Evolutionary conservation across 306 rosid genomes (phyloP).

Genomic region (Casuarina equisetifolia): DNA sequence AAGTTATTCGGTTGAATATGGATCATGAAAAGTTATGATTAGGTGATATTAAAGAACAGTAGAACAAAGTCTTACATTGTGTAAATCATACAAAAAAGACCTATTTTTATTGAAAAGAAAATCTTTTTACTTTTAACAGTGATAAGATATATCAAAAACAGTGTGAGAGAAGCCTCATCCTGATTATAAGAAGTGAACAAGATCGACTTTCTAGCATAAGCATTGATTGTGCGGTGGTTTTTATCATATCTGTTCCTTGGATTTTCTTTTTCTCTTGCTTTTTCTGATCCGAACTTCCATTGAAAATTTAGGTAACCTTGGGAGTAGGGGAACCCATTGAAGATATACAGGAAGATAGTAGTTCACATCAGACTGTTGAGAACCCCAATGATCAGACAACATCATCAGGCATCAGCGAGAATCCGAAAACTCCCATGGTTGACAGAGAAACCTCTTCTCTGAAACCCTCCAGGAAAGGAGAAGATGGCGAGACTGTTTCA

Average conservation of each 20-base stretch:
- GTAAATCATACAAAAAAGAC: no score
- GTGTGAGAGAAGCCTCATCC: no score
- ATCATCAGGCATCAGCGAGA: slow-evolving; percentile 46
- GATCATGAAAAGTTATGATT: no score
- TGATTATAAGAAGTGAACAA: no score
- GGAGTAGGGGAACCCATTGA: slow-evolving; percentile 44
- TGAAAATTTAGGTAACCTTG: slow-evolving; percentile 47
- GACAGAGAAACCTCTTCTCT: slow-evolving; percentile 45
- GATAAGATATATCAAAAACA: no score
- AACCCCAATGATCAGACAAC: slow-evolving; percentile 40
- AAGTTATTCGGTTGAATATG: not conserved
- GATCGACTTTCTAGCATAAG: no score
- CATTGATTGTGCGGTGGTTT: not conserved
- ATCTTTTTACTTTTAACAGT: no score
- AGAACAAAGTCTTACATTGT: no score
- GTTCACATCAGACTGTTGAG: slow-evolving; percentile 40
- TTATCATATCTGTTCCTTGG: not conserved
- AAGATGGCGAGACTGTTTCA: slow-evolving; percentile 51
- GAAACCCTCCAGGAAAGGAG: slow-evolving; percentile 49
- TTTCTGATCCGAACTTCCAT: slow-evolving; percentile 31
- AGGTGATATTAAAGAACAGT: no score
- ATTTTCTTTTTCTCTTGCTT: slow-evolving; percentile 7
- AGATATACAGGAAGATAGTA: slow-evolving; percentile 37
- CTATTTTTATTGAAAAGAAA: no score
- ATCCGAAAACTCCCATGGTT: slow-evolving; percentile 46